A percentile compares a stretch with the other conserved stretches of the same genome.
Conservation (phyloP, 768 basidiomycete species). For the Podaxis mareebaensis region DNA sequence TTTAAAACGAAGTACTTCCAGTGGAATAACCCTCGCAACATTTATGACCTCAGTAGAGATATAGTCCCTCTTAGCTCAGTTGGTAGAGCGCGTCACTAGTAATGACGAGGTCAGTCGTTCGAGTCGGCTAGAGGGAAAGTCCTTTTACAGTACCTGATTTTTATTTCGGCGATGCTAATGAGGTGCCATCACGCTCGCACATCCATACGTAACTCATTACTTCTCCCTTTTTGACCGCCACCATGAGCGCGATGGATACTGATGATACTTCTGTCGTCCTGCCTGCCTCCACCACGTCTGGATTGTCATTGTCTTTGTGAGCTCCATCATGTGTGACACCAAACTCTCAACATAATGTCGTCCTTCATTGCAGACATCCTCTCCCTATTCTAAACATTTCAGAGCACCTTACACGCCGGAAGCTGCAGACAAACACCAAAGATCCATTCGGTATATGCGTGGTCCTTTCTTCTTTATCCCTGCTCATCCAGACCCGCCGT, state of each 20-base stretch:
- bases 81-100: conserved; percentile 60
- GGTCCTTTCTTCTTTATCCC: conserved; percentile 4
- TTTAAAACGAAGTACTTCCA: too few relatives aligned
- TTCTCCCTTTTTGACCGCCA: conserved; percentile 11
- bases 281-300: conserved; percentile 69
- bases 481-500: conserved; percentile 7
- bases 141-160: conserved; percentile 8
- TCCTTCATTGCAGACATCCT: conserved; percentile 69
- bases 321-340: conserved; percentile 25
- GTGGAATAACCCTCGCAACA: not conserved
- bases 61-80: conserved; percentile 54
- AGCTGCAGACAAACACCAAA: conserved; percentile 64
- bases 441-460: conserved; percentile 62
- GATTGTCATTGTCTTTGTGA: conserved; percentile 73
- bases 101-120: conserved; percentile 41
- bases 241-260: conserved; percentile 71
- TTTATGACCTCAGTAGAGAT: not conserved
- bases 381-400: conserved; percentile 96
- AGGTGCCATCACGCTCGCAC: not conserved
- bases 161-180: conserved; percentile 4
- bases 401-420: conserved; percentile 87
- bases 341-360: conserved; percentile 20
- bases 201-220: not conserved
- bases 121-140: conserved; percentile 35
- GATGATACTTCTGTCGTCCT: conserved; percentile 77